A percentile compares a stretch with the other conserved stretches of the same genome.
phyloP scores from a whole-genome alignment of 2,329 filamentous ascomycete species.

The Diaporthe aspalathi region DNA sequence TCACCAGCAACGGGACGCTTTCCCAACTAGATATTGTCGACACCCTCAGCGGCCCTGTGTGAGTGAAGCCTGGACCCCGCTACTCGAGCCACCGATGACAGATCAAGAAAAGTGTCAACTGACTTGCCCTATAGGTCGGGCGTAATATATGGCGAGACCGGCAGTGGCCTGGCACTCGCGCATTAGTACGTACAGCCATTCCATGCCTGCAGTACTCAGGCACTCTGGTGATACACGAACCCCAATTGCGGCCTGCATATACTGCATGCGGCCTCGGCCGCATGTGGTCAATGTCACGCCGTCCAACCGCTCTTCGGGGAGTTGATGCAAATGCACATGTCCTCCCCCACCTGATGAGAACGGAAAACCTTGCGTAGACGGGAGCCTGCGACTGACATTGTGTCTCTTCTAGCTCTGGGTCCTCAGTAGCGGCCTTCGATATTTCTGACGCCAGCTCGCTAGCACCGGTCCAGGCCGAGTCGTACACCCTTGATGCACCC shows the following conservation, averaged over 20 bases:
- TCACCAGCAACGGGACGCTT: conserved; percentile 53
- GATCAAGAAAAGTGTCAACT: neutral
- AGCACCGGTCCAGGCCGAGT: conserved; percentile 51
- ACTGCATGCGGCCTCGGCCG: conserved; percentile 16
- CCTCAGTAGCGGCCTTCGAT: conserved; percentile 58
- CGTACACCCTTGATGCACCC: conserved; percentile 53
- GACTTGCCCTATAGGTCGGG: conserved; percentile 44
- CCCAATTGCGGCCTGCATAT: neutral
- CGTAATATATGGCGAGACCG: conserved; percentile 56
- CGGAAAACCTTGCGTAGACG: neutral
- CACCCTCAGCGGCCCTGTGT: conserved; percentile 56
- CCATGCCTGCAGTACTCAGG: conserved; percentile 36
- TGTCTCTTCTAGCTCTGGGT: conserved; percentile 48
- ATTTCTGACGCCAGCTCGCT: conserved; percentile 53
- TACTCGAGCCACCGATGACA: neutral
- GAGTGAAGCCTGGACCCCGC: neutral
- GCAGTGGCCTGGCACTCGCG: conserved; percentile 55
- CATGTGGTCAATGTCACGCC: conserved; percentile 16
- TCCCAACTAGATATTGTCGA: conserved; percentile 50
- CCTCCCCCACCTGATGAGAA: conserved; percentile 4
- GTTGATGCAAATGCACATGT: conserved; percentile 15
- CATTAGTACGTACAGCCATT: conserved; percentile 55
- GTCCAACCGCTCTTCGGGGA: neutral
- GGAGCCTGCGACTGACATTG: neutral
- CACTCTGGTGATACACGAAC: neutral